Base-by-base conservation (phyloP, 495 filamentous ascomycete genomes). In the Xylaria sp. region DNA sequence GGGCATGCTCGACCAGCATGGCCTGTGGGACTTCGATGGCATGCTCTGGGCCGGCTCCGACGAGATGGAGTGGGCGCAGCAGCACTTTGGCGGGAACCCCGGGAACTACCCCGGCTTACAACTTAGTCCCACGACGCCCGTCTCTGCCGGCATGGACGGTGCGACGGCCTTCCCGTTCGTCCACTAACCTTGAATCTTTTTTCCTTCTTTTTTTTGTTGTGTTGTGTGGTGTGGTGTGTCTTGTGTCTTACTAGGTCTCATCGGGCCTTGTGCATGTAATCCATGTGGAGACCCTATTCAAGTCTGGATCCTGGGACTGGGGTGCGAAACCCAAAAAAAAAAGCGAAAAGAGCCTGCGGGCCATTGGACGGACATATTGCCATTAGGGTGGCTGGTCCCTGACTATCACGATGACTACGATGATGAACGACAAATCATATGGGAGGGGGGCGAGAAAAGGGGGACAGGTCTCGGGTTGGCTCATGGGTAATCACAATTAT, bases 11-110 rank as follows among this genome's bases (percentile, higher is more conserved):
- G 85, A 88, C 72, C 83, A 87, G 73, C 84, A 85, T 62, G 83
- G 84, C 26, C 78, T 88, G 12, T 88, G 86, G 86, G 85, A 88
- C 73, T 76, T 88, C 1, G 86, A 88, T 72, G 86, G 83, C 74
- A 84, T 85, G 83, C 80, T 78, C 72, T 86, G 84, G 84, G 77
- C 79, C 46, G 79, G 80, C 75, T 61, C 80, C 14, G 79, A 80
- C 59, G 79, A 81, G 67, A 75, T 79, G 75, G 77, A 79, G 8
- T 79, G 77, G 77, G 70, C 73, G 44, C 77, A 79, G 46, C 75
- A 77, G 40, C 77, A 77, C 48, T 72, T 75, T 64, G 70, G 72
- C 58, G 64, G 63, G 1, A 37, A 68, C 40, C 6, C 53, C 55
- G 70, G 70, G 61, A 72, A 68, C 43, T 72, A 67, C 64, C 53